Base-by-base conservation (phyloP, 1,284 basidiomycete genomes). In the Pseudozyma sp. region DNA sequence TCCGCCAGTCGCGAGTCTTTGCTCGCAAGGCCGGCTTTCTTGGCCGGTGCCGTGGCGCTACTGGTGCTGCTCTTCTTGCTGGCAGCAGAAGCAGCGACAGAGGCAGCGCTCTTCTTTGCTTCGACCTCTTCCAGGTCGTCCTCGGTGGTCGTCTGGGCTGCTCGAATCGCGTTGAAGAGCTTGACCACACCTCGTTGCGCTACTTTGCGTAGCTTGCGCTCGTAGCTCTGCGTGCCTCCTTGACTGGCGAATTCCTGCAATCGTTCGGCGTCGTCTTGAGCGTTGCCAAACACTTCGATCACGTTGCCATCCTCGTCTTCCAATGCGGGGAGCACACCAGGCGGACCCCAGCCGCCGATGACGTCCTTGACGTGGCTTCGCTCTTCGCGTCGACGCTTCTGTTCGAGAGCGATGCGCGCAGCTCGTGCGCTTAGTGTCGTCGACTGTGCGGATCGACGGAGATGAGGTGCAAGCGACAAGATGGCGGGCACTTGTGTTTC, bases 121-220 rank as follows among this genome's bases (percentile, higher is more conserved):
- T 75, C 69, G 0, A 45, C 77, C 35, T 75, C 69, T 17, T 80
- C 66, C 49, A 80, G 46, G 48, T 83, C 81, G 11, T 74, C 75
- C 47, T 73, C 69, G 0, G 78, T 77, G 4, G 82, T 81, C 0
- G 69, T 70, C 54, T 84, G 82, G 5, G 82, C 81, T 4, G 80
- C 82, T 3, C 82, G 74, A 37, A 84, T 84, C 3, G 81, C 82
- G 57, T 84, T 84, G 68, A 84, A 84, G 11, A 84, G 77, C 67
- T 84, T 84, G 51, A 84, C 82, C 4, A 84, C 79, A 71, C 82
- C 82, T 16, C 81, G 71, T 56, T 83, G 82, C 0, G 82, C 81
- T 34, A 81, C 80, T 56, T 84, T 84, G 24, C 81, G 62, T 49
- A 84, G 59, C 44, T 77, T 69, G 8, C 78, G 65, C 56, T 84